These are phyloP conservation scores for Tremellales sp. DNA, from an alignment of 1,284 basidiomycete species.

Conservation along the genomic window DNA sequence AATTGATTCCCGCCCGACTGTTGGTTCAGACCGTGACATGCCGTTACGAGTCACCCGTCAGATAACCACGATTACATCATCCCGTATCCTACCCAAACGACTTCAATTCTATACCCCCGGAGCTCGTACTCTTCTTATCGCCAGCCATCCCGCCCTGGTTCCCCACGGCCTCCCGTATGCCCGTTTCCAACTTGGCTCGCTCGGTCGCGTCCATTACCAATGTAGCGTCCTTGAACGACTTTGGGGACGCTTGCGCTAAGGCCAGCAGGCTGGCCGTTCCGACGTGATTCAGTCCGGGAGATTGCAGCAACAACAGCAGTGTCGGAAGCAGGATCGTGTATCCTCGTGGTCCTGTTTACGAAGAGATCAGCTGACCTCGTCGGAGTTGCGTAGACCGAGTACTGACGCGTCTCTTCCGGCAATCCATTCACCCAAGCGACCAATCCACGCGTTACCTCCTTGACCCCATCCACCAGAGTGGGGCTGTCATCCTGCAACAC, in stretches of 20 bases:
- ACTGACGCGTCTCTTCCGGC: constrained; percentile 63
- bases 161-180: constrained; percentile 68
- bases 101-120: constrained; percentile 44
- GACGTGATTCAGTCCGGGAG: constrained; percentile 56
- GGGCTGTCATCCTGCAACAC: constrained; percentile 54
- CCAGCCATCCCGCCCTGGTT: constrained; percentile 30
- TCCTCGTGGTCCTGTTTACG: constrained; percentile 52
- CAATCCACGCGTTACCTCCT: constrained; percentile 79
- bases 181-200: constrained; percentile 67
- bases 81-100: constrained; percentile 40
- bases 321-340: constrained; percentile 77
- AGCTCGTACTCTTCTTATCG: too few relatives aligned
- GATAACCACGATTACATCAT: background rate
- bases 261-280: constrained; percentile 70
- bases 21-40: too few relatives aligned
- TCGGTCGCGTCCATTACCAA: constrained; percentile 61
- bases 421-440: constrained; percentile 61
- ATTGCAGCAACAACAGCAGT: constrained; percentile 68
- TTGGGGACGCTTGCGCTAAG: constrained; percentile 69
- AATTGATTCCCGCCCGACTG: too few relatives aligned
- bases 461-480: constrained; percentile 59
- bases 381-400: background rate
- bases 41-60: background rate
- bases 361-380: background rate
- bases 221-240: constrained; percentile 82